Percentiles rank a stretch among this genome's conserved stretches.
These are phyloP conservation scores for Somion occarium DNA, from an alignment of 1,284 basidiomycete species.

Conservation along the genomic window DNA sequence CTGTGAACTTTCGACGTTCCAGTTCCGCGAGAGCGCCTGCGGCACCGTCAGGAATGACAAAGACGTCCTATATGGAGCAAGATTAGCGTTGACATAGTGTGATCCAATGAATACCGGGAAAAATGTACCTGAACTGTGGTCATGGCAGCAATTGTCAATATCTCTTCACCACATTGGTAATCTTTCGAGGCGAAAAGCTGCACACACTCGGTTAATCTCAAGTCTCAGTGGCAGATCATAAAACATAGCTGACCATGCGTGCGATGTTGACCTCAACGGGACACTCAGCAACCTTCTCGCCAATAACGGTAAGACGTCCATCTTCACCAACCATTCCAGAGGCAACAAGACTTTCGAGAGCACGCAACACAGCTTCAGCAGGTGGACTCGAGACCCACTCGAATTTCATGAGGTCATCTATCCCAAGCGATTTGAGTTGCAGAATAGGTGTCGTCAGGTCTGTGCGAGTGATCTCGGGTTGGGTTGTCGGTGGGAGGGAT, in stretches of 20 bases:
- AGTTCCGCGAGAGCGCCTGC: conserved; percentile 83
- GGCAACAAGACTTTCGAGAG: conserved; percentile 69
- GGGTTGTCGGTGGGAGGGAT: conserved; percentile 60
- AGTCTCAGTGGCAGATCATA: neutral
- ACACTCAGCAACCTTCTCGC: conserved; percentile 72
- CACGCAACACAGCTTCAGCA: conserved; percentile 79
- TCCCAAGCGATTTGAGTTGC: conserved; percentile 90
- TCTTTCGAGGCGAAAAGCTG: conserved; percentile 85
- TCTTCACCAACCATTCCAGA: conserved; percentile 72
- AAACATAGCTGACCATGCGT: conserved; percentile 52
- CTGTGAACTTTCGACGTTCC: conserved; percentile 91
- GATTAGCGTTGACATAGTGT: neutral
- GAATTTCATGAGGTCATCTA: conserved; percentile 94
- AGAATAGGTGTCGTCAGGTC: conserved; percentile 88
- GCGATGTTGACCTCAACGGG: conserved; percentile 74
- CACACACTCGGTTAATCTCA: neutral
- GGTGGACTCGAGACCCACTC: conserved; percentile 91
- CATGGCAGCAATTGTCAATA: conserved; percentile 95
- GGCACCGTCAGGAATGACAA: conserved; percentile 83
- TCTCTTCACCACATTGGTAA: conserved; percentile 87
- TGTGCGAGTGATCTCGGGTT: conserved; percentile 86
- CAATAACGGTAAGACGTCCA: conserved; percentile 60
- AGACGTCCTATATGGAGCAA: conserved; percentile 76
- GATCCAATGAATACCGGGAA: neutral
- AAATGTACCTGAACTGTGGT: conserved; percentile 73